These are phyloP conservation scores for Phaeotremella skinneri DNA, from an alignment of 768 basidiomycete species.

Conservation along the genomic window DNA sequence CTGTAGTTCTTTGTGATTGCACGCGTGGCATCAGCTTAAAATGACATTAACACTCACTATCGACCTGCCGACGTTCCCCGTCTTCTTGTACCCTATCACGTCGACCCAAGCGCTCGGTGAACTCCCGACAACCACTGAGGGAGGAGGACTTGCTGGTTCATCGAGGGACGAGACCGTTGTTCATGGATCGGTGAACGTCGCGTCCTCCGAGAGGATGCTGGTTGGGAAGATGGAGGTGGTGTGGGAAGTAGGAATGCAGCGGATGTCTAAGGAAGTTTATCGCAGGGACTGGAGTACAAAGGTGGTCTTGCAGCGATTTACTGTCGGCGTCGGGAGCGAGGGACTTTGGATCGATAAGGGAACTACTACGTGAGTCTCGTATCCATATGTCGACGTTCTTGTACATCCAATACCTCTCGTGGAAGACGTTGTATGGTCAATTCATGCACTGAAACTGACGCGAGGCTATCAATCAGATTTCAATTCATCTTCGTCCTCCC, in stretches of 20 bases:
- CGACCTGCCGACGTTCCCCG: not conserved
- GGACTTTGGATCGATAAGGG: not conserved
- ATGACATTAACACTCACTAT: not conserved
- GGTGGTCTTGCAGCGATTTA: not conserved
- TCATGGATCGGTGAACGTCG: not conserved
- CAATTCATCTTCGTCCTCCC: slow-evolving; percentile 3
- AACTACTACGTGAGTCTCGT: not conserved
- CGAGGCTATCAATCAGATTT: not conserved
- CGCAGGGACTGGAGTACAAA: not conserved
- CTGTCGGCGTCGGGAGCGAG: not conserved
- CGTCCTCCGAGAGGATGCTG: not conserved
- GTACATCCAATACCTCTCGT: not conserved
- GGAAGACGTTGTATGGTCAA: not conserved
- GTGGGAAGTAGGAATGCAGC: not conserved
- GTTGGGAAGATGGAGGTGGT: not conserved
- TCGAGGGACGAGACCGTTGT: not conserved
- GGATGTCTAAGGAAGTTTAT: not conserved
- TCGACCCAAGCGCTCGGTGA: not conserved
- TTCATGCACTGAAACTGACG: no score
- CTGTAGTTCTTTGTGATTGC: no score
- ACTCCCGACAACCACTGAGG: not conserved
- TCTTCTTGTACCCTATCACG: slow-evolving; percentile 1
- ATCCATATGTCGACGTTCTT: not conserved
- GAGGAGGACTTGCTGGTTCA: not conserved
- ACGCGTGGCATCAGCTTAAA: no score